Conservation (phyloP, 148 eudicot species). For the Amaranthus palmeri region DNA sequence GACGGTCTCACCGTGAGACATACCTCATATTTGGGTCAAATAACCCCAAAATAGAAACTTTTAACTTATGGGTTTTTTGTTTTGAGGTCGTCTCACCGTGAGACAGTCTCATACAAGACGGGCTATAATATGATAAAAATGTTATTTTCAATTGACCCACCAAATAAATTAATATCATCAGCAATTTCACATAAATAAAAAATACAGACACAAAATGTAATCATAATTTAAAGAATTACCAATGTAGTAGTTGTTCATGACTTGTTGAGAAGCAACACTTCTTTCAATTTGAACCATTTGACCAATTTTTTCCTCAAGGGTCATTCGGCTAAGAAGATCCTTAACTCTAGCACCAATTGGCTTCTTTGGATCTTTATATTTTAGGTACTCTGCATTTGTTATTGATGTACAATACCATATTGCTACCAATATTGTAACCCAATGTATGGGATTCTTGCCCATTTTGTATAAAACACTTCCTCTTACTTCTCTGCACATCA, state of each 20-base stretch:
- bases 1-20: too few species aligned
- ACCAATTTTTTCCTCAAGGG: constrained; percentile 64
- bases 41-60: too few species aligned
- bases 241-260: constrained; percentile 57
- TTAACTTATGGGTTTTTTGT: too few species aligned
- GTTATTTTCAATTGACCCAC: background rate
- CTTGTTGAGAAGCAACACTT: constrained; percentile 48
- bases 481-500: constrained; percentile 2
- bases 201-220: background rate
- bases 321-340: constrained; percentile 62
- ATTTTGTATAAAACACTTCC: background rate
- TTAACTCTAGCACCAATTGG: constrained; percentile 41
- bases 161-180: background rate
- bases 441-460: constrained; percentile 16
- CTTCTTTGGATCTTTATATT: constrained; percentile 68
- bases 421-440: constrained; percentile 21
- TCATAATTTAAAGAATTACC: constrained; percentile 28
- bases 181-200: background rate
- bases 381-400: constrained; percentile 39
- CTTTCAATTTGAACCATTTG: constrained; percentile 79
- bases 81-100: too few species aligned
- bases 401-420: constrained; percentile 21
- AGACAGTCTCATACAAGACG: too few species aligned
- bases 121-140: too few species aligned
- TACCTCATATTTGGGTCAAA: too few species aligned